Conservation (phyloP, 2,329 filamentous ascomycete genomes). For the Epichloe sibirici region DNA sequence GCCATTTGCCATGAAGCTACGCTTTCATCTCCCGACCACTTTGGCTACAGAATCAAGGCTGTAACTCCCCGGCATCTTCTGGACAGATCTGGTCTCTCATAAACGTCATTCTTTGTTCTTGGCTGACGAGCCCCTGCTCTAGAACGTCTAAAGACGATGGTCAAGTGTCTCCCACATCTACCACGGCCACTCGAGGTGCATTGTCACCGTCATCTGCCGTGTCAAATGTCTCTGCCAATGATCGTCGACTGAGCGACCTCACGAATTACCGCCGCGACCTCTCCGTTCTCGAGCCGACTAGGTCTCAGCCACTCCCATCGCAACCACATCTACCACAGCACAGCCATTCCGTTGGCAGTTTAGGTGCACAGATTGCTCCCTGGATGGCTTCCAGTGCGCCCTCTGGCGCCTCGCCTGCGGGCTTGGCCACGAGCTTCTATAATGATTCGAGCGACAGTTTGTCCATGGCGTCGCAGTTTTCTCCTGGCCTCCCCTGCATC, state of each 20-base stretch:
- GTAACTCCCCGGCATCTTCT: background rate
- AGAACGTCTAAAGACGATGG: slow-evolving; percentile 24
- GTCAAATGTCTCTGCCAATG: slow-evolving; percentile 31
- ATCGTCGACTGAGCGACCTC: slow-evolving; percentile 48
- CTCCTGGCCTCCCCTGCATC: slow-evolving; percentile 50
- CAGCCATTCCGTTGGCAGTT: slow-evolving; percentile 35
- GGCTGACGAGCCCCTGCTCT: slow-evolving; percentile 2
- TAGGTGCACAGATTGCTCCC: slow-evolving; percentile 41
- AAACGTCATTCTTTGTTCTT: background rate
- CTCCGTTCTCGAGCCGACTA: slow-evolving; percentile 51
- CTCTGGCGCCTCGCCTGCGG: slow-evolving; percentile 21
- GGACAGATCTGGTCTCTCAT: background rate
- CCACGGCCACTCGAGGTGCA: slow-evolving; percentile 29
- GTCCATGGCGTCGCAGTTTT: slow-evolving; percentile 50
- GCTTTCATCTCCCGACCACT: background rate
- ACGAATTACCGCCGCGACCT: slow-evolving; percentile 62
- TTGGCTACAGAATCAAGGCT: background rate
- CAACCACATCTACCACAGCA: slow-evolving; percentile 42
- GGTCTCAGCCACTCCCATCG: slow-evolving; percentile 32
- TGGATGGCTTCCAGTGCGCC: slow-evolving; percentile 40
- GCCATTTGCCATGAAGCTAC: background rate
- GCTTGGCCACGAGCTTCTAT: slow-evolving; percentile 49
- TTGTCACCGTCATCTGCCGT: slow-evolving; percentile 34
- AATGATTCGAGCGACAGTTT: slow-evolving; percentile 65
- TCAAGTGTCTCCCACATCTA: slow-evolving; percentile 39